These are phyloP conservation scores for Stropharia rugosoannulata DNA, from an alignment of 768 basidiomycete species.

Conservation along the genomic window DNA sequence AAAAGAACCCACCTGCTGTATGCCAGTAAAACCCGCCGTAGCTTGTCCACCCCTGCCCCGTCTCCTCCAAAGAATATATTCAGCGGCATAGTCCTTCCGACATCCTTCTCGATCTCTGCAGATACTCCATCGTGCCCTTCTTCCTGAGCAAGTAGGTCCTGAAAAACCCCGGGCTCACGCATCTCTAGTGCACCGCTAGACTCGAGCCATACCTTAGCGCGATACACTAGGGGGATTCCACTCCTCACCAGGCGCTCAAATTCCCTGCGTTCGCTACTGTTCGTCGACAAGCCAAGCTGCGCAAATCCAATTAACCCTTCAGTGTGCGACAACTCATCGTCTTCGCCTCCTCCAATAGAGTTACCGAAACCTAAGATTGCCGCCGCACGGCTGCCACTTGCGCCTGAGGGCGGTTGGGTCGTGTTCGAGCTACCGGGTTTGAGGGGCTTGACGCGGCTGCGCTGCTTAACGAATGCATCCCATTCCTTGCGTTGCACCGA, in stretches of 20 bases:
- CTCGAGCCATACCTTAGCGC: constrained; percentile 91
- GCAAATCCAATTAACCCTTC: constrained; percentile 90
- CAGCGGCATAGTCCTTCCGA: constrained; percentile 86
- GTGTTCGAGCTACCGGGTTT: constrained; percentile 23
- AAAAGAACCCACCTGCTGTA: constrained; percentile 76
- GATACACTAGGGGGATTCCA: constrained; percentile 86
- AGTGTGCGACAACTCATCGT: constrained; percentile 76
- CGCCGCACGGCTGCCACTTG: constrained; percentile 46
- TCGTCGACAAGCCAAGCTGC: constrained; percentile 77
- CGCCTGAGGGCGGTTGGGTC: constrained; percentile 21
- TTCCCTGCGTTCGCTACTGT: constrained; percentile 75
- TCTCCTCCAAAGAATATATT: constrained; percentile 98
- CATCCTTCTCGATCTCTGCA: constrained; percentile 95
- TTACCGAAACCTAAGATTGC: constrained; percentile 69
- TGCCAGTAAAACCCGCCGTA: constrained; percentile 85
- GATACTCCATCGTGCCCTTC: constrained; percentile 47
- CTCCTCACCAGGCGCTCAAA: constrained; percentile 78
- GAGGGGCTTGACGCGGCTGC: constrained; percentile 45
- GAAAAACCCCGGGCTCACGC: constrained; percentile 87
- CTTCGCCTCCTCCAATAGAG: constrained; percentile 39
- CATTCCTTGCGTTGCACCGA: constrained; percentile 70
- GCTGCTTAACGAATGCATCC: constrained; percentile 82
- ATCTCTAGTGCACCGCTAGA: constrained; percentile 92
- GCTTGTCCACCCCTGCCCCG: constrained; percentile 90
- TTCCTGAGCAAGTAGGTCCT: constrained; percentile 68